Base-by-base conservation (phyloP, 305 asterid genomes). In the Fraxinus ornus region DNA sequence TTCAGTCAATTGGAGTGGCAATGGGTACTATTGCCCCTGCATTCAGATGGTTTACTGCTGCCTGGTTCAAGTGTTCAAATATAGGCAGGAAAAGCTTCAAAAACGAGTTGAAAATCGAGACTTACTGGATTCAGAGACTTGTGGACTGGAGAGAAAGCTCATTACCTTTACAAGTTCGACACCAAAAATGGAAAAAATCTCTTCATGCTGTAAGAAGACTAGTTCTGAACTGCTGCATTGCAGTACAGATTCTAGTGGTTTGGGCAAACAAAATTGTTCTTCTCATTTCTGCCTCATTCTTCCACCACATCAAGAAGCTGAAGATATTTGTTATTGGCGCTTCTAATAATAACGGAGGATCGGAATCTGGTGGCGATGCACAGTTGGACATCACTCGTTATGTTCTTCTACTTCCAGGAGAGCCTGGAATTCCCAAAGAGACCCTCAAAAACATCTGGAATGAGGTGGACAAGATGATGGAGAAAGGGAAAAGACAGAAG, bases 331-430 rank as follows among this genome's bases (percentile, higher is more conserved):
- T 5, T 3, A 5, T 13, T 39, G 7, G 66, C 7, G 64, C 19
- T 2, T 4, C 9, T 36, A 36, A 75, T 75, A 7, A 76, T 1
- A 49, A 1, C 22, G 12, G 21, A 36, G 78, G 60, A 52, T 17
- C 19, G 4, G 62, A 74, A 13, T 22, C 39, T 12, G 62, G 64
- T 9, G 17, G 73, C 5, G 60, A 15, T 9, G 64, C 5, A 0
- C 79, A 75, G 3, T 10, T 32, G 19, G 64, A 17, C 2, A 44
- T 57, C 21, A 41, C n/a, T 24, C 5, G 39, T 4, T 81, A 76
- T 60, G 84, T 84, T 32, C 70, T 86, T 62, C 84, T 81, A 4
- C 87, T 87, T 6, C 86, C 76, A 71, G 87, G 84, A 19, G 88
- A 84, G 74, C 39, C n/a, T 5, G 83, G 81, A 32, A 62, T 88